Conservation (phyloP, 768 basidiomycete species). For the Lepiota subincarnata region DNA sequence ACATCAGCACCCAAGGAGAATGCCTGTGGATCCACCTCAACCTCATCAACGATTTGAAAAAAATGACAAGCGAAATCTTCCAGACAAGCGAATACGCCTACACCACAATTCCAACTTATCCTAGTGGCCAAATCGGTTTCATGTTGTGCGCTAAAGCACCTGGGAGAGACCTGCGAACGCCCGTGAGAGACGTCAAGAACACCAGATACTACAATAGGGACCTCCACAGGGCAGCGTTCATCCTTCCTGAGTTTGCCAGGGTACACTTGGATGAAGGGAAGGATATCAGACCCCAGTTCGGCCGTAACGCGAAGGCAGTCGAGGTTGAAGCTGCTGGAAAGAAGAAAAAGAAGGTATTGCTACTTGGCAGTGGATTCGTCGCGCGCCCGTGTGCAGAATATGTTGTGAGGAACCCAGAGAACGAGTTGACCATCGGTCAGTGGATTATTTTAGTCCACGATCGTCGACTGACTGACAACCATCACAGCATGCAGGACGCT, state of each 20-base stretch:
- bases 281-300: conserved; percentile 72
- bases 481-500: conserved; percentile 82
- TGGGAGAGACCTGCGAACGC: conserved; percentile 63
- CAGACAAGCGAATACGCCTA: conserved; percentile 84
- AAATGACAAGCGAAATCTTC: conserved; percentile 71
- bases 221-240: conserved; percentile 80
- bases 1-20: conserved; percentile 95
- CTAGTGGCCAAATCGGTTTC: conserved; percentile 97
- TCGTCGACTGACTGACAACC: background rate
- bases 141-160: conserved; percentile 80
- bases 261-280: conserved; percentile 68
- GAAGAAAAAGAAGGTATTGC: conserved; percentile 65
- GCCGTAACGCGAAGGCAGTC: conserved; percentile 46
- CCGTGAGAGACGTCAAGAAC: conserved; percentile 64
- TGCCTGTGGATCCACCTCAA: conserved; percentile 92
- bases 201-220: conserved; percentile 84
- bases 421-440: conserved; percentile 81
- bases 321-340: conserved; percentile 24
- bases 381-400: conserved; percentile 97
- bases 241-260: conserved; percentile 90
- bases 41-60: conserved; percentile 74
- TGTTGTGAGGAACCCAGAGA: conserved; percentile 73
- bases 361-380: conserved; percentile 94
- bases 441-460: conserved; percentile 4
- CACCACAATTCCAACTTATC: conserved; percentile 97